Conservation (phyloP, 2,329 filamentous ascomycete genomes). For the Penicillium digitatum region DNA sequence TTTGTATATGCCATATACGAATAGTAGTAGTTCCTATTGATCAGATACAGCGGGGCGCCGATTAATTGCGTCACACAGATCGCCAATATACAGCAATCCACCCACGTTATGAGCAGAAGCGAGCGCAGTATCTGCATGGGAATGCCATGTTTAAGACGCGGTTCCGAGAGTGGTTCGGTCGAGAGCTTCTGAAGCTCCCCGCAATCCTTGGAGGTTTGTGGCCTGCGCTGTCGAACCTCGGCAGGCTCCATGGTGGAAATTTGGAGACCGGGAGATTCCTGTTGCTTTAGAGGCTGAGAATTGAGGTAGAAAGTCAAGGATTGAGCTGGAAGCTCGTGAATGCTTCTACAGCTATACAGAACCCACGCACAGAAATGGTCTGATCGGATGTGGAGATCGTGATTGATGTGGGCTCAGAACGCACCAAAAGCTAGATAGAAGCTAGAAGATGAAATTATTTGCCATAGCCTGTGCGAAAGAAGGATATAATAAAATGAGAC, state of each 20-base stretch:
- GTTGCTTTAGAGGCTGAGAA: not conserved
- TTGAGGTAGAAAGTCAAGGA: not conserved
- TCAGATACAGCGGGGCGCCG: conserved; percentile 58
- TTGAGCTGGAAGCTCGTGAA: not conserved
- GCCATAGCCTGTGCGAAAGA: not conserved
- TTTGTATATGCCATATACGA: conserved; percentile 64
- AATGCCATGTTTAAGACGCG: conserved; percentile 44
- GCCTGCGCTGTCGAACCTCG: conserved; percentile 34
- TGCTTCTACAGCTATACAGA: not conserved
- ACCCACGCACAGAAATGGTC: not conserved
- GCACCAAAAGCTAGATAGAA: not conserved
- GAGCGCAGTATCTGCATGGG: conserved; percentile 46
- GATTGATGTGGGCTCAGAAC: not conserved
- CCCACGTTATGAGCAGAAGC: conserved; percentile 45
- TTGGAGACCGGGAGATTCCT: not conserved
- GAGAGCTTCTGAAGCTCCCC: conserved; percentile 17
- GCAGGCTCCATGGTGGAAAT: conserved; percentile 29
- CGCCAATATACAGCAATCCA: conserved; percentile 40
- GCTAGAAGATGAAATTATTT: not conserved
- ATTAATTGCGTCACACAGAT: conserved; percentile 57
- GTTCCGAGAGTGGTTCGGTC: conserved; percentile 26
- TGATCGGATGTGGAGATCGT: not conserved
- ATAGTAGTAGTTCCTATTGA: conserved; percentile 60
- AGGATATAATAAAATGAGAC: not conserved
- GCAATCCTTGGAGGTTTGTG: conserved; percentile 14